These are phyloP conservation scores for Podila minutissima DNA, from an alignment of 192 early-diverging fungal species.

Conservation along the genomic window DNA sequence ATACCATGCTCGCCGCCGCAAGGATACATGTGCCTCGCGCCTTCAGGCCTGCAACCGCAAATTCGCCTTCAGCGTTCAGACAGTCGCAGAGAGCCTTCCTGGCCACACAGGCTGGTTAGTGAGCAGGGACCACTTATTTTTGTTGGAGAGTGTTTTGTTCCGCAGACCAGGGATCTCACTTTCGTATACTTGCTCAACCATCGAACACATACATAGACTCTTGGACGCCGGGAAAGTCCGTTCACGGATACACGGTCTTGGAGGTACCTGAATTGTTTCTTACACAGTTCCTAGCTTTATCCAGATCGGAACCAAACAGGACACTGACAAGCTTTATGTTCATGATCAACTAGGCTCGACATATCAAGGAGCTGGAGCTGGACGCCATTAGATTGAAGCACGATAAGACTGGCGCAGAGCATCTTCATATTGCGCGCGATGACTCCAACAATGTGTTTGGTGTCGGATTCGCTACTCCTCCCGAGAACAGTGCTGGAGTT, in stretches of 20 bases:
- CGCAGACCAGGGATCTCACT: neutral
- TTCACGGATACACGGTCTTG: conserved; percentile 46
- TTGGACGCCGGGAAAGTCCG: conserved; percentile 41
- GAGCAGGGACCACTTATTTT: neutral
- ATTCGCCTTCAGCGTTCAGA: conserved; percentile 13
- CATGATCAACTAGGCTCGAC: conserved; percentile 50
- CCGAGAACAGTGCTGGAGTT: conserved; percentile 84
- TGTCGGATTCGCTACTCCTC: conserved; percentile 90
- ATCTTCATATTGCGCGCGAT: conserved; percentile 87
- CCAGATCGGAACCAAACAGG: no score
- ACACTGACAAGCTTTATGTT: no score
- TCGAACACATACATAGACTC: conserved; percentile 19
- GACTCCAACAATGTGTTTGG: conserved; percentile 96
- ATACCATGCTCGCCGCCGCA: conserved; percentile 40
- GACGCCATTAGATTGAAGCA: conserved; percentile 81
- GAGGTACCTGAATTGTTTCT: conserved; percentile 14
- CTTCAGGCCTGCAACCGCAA: conserved; percentile 8
- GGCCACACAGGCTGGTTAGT: conserved; percentile 18
- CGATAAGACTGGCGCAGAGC: conserved; percentile 81
- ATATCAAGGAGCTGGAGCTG: conserved; percentile 81
- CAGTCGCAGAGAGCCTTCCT: conserved; percentile 34
- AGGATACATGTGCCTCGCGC: conserved; percentile 24
- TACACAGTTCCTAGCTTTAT: neutral
- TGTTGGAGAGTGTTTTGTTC: neutral
- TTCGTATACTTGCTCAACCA: neutral